Evolutionary conservation across 345 rosid species (phyloP).

Genomic region (Reutealis trisperma): DNA sequence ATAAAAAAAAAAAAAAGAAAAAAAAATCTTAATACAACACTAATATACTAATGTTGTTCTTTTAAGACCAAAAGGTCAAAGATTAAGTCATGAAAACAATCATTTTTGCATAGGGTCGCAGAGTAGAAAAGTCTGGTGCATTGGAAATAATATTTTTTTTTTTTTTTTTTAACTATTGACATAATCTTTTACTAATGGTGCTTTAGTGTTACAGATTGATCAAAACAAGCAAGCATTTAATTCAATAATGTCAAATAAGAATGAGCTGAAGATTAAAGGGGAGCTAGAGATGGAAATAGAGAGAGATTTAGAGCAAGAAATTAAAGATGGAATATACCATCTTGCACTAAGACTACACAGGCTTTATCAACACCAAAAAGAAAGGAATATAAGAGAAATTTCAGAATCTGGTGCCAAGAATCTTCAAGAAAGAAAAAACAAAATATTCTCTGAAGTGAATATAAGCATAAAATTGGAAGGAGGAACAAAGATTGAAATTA

Average conservation of each 20-base stretch:
- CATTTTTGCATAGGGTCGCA: no score
- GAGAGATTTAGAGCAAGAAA: constrained; percentile 69
- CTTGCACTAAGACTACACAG: constrained; percentile 67
- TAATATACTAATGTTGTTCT: no score
- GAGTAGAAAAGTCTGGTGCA: no score
- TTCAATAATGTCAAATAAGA: constrained; percentile 42
- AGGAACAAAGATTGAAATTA: constrained; percentile 64
- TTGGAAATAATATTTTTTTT: no score
- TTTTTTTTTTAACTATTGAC: no score
- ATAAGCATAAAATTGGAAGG: constrained; percentile 73
- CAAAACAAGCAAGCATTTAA: constrained; percentile 14
- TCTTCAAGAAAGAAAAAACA: constrained; percentile 23
- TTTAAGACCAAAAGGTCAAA: no score
- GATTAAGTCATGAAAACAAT: no score
- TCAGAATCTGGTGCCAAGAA: constrained; percentile 1
- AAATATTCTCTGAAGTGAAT: constrained; percentile 48
- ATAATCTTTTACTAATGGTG: not conserved
- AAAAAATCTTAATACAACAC: no score
- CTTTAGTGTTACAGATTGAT: constrained; percentile 3
- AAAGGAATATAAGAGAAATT: constrained; percentile 36
- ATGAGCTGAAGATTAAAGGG: constrained; percentile 48
- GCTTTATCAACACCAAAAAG: constrained; percentile 57
- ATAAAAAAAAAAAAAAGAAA: no score
- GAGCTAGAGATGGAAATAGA: constrained; percentile 77
- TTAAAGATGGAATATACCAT: constrained; percentile 68